These are phyloP conservation scores for Sphagnurus paluster DNA, from an alignment of 1,284 basidiomycete genomes.

Conservation along the genomic window DNA sequence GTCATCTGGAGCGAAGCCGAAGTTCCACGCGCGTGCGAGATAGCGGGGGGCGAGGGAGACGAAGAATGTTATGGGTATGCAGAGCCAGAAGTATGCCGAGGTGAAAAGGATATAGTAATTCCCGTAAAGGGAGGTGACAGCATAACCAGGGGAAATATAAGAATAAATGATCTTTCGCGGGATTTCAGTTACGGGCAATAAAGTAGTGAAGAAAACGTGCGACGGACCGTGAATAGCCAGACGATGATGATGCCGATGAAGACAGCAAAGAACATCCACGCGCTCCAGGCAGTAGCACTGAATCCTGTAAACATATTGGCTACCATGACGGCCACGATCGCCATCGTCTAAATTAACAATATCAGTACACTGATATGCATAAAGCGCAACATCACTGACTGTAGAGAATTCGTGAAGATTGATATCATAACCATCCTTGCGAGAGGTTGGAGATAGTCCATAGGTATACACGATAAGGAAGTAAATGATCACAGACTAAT, in stretches of 20 bases:
- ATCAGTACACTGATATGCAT: conserved; percentile 5
- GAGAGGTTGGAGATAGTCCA: conserved; percentile 61
- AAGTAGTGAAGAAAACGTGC: not conserved
- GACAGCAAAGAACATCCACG: conserved; percentile 84
- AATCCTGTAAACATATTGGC: conserved; percentile 88
- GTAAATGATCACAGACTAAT: conserved; percentile 77
- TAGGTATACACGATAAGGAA: conserved; percentile 88
- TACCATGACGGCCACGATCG: conserved; percentile 72
- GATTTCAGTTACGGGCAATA: not conserved
- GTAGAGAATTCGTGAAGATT: conserved; percentile 83
- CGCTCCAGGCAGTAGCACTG: conserved; percentile 85
- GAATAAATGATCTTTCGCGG: conserved; percentile 77
- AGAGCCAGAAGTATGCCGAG: conserved; percentile 88
- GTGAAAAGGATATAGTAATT: conserved; percentile 79
- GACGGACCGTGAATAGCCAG: conserved; percentile 72
- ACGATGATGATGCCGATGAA: conserved; percentile 75
- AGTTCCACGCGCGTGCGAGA: conserved; percentile 68
- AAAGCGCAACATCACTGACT: conserved; percentile 32
- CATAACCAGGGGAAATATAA: conserved; percentile 66
- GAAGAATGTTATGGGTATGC: conserved; percentile 69
- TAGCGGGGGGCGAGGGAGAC: conserved; percentile 80
- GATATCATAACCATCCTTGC: conserved; percentile 79
- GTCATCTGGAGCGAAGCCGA: conserved; percentile 77
- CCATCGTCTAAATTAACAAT: conserved; percentile 61
- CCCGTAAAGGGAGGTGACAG: conserved; percentile 66